Conservation (phyloP, 1,139 yeast species). For the Blastobotrys petasosporus region DNA sequence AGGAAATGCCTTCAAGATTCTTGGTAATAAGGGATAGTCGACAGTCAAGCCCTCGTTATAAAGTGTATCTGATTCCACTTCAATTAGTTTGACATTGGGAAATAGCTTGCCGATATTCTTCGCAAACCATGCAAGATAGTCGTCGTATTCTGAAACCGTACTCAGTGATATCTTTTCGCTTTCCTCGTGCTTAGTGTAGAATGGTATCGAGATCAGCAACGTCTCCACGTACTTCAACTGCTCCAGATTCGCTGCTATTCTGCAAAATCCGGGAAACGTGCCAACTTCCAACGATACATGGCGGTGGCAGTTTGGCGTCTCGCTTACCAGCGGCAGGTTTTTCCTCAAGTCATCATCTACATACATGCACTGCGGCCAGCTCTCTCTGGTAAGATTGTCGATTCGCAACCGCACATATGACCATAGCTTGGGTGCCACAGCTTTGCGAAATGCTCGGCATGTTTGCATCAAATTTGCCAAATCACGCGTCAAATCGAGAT, state of each 20-base stretch:
- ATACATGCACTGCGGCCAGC: conserved; percentile 12
- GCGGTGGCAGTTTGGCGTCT: conserved; percentile 5
- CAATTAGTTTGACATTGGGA: conserved; percentile 9
- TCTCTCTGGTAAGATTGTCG: conserved; percentile 10
- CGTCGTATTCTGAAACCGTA: conserved; percentile 7
- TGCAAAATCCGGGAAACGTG: conserved; percentile 10
- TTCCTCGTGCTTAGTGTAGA: conserved; percentile 10
- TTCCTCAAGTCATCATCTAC: conserved; percentile 10
- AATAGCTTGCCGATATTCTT: not conserved
- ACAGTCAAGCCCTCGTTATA: conserved; percentile 2
- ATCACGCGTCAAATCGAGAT: conserved; percentile 9
- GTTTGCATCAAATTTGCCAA: conserved; percentile 5
- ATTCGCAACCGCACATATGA: conserved; percentile 7
- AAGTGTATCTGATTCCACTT: conserved; percentile 11
- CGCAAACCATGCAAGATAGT: conserved; percentile 12
- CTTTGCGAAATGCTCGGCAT: conserved; percentile 3
- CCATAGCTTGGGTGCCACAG: conserved; percentile 8
- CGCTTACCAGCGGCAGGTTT: conserved; percentile 8
- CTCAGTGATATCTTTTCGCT: not conserved
- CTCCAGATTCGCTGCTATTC: conserved; percentile 4
- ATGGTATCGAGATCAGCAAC: conserved; percentile 9
- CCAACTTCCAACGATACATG: conserved; percentile 2
- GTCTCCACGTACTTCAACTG: conserved; percentile 7
- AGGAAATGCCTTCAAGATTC: conserved; percentile 7
- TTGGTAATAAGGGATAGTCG: conserved; percentile 7